These are phyloP conservation scores for Trichoderma sp. DNA, from an alignment of 2,329 filamentous ascomycete species.

Conservation along the genomic window DNA sequence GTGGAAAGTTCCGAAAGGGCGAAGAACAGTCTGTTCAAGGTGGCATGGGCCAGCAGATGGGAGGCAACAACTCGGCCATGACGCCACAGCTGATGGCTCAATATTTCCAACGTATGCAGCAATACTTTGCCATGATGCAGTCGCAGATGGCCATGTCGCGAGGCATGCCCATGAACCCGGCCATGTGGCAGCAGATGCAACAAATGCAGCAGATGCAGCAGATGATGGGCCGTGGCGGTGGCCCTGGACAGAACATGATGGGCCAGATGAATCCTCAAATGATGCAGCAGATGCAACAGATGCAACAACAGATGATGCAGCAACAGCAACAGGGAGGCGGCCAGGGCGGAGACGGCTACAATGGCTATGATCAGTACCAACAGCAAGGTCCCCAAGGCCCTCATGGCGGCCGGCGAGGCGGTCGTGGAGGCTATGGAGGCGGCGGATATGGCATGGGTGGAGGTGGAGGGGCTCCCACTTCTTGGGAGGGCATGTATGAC, in stretches of 20 bases:
- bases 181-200: conserved; percentile 75
- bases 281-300: conserved; percentile 60
- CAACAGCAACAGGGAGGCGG: conserved; percentile 41
- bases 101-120: conserved; percentile 98
- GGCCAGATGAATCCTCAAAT: conserved; percentile 51
- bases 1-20: conserved; percentile 61
- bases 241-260: conserved; percentile 41
- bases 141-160: conserved; percentile 87
- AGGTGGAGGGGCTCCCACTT: conserved; percentile 68
- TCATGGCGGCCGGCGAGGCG: conserved; percentile 26
- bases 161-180: conserved; percentile 70
- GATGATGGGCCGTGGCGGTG: conserved; percentile 49
- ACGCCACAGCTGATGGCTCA: conserved; percentile 97
- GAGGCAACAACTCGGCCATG: conserved; percentile 63
- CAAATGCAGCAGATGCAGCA: conserved; percentile 72
- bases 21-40: conserved; percentile 46
- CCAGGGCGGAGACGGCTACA: conserved; percentile 31
- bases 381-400: conserved; percentile 49
- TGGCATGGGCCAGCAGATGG: conserved; percentile 46
- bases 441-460: conserved; percentile 35
- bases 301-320: conserved; percentile 46
- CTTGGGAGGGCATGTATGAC: conserved; percentile 98
- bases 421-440: conserved; percentile 32
- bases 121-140: conserved; percentile 94
- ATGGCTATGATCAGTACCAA: conserved; percentile 41